A percentile compares a stretch with the other conserved stretches of the same genome.
These are phyloP conservation scores for Salix purpurea DNA, from an alignment of 345 rosid species.

Conservation along the genomic window DNA sequence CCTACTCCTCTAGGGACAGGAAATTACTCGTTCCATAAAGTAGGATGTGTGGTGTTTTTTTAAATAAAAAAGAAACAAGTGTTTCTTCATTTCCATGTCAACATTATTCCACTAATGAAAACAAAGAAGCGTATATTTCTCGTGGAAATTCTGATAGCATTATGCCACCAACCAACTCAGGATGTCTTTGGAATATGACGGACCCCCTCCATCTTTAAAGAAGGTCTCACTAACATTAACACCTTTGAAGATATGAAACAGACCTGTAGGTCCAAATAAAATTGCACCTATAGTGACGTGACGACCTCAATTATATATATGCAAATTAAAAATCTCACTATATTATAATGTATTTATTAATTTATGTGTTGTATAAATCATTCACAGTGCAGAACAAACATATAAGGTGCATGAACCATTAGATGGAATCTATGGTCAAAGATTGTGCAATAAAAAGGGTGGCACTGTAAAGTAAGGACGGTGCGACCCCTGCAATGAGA, in stretches of 20 bases:
- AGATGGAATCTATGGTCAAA: background rate
- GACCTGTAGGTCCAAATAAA: slow-evolving; percentile 6
- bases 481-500: background rate
- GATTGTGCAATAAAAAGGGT: background rate
- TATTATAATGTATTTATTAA: too few relatives aligned
- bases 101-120: too few relatives aligned
- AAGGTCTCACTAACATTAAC: background rate
- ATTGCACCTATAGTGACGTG: background rate
- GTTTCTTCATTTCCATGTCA: too few relatives aligned
- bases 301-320: slow-evolving; percentile 11
- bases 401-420: background rate
- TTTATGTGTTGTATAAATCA: too few relatives aligned
- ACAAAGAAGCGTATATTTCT: too few relatives aligned
- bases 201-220: too few relatives aligned
- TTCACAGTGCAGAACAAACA: too few relatives aligned
- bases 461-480: background rate
- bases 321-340: too few relatives aligned
- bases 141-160: background rate
- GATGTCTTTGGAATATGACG: background rate
- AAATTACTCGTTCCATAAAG: too few relatives aligned
- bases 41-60: too few relatives aligned
- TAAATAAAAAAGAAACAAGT: too few relatives aligned
- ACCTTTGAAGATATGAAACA: background rate
- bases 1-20: too few relatives aligned
- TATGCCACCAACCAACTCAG: background rate